Evolutionary conservation across 2,329 filamentous ascomycete genomes (phyloP).

Genomic region (Fusarium sp.): DNA sequence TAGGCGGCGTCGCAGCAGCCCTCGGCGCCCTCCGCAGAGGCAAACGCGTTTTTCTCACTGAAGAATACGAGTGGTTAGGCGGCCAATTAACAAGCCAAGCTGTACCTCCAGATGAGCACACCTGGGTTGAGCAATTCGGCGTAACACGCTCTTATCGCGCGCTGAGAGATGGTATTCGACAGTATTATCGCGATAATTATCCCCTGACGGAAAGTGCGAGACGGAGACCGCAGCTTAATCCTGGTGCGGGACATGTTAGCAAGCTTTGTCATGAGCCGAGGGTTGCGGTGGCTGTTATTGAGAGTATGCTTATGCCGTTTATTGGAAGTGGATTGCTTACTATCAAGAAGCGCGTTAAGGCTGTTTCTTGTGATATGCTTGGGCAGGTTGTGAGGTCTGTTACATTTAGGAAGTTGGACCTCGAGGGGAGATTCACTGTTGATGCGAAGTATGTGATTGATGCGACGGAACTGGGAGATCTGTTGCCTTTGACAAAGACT

Average conservation of each 20-base stretch:
- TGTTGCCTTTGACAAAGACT: conserved; percentile 40
- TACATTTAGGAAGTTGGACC: conserved; percentile 12
- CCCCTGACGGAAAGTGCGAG: conserved; percentile 43
- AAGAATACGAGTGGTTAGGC: conserved; percentile 47
- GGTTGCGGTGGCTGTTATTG: conserved; percentile 45
- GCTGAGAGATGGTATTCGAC: conserved; percentile 40
- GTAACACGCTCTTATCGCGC: conserved; percentile 43
- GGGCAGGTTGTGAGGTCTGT: conserved; percentile 14
- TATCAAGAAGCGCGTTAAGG: conserved; percentile 35
- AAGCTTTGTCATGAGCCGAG: conserved; percentile 46
- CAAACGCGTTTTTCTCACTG: conserved; percentile 40
- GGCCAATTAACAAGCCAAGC: conserved; percentile 46
- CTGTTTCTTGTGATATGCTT: conserved; percentile 36
- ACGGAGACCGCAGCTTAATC: conserved; percentile 41
- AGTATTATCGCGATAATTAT: conserved; percentile 45
- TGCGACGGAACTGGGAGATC: conserved; percentile 28
- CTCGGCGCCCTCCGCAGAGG: conserved; percentile 43
- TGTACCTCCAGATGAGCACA: conserved; percentile 46
- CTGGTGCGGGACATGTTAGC: conserved; percentile 45
- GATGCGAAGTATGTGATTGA: conserved; percentile 32
- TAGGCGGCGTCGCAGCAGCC: conserved; percentile 45
- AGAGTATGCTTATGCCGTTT: conserved; percentile 43
- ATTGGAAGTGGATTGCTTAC: conserved; percentile 41
- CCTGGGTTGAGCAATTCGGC: conserved; percentile 47
- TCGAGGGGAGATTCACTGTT: neutral